A percentile compares a stretch with the other conserved stretches of the same genome.
Conservation (phyloP, 169 alveolate species). For the Cryptosporidium baileyi region DNA sequence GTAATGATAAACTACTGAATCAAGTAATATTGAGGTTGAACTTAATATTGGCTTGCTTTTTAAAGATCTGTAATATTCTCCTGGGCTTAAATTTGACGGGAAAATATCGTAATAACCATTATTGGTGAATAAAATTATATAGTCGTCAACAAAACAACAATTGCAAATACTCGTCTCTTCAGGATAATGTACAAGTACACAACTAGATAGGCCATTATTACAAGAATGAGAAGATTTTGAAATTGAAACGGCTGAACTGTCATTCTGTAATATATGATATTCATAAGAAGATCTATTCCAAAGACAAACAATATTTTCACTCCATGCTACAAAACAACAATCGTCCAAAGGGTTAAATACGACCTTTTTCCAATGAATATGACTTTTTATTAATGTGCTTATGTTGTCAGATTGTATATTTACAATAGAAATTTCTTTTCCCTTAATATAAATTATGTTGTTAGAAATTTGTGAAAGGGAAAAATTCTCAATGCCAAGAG, state of each 20-base stretch:
- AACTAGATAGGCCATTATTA: not conserved
- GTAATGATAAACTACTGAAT: not conserved
- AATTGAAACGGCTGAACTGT: not conserved
- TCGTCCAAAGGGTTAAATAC: slow-evolving; percentile 37
- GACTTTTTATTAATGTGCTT: not conserved
- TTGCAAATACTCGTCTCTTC: not conserved
- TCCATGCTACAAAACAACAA: slow-evolving; percentile 59
- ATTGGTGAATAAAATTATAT: slow-evolving; percentile 3
- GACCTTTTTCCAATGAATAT: slow-evolving; percentile 27
- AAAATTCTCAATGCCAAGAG: slow-evolving; percentile 47
- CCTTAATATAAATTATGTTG: slow-evolving; percentile 28
- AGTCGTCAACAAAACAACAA: slow-evolving; percentile 11
- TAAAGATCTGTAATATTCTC: slow-evolving; percentile 27
- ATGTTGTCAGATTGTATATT: slow-evolving; percentile 36
- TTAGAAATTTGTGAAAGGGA: slow-evolving; percentile 34
- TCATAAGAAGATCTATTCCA: slow-evolving; percentile 48
- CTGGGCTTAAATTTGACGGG: slow-evolving; percentile 18
- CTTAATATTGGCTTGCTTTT: not conserved
- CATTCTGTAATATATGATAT: slow-evolving; percentile 12
- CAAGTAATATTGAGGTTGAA: slow-evolving; percentile 1
- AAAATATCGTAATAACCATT: slow-evolving; percentile 26
- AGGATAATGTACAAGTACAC: not conserved
- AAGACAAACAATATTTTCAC: not conserved
- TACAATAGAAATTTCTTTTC: slow-evolving; percentile 30
- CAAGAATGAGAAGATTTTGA: not conserved